Evolutionary conservation across 805 yeast genomes (phyloP).

Genomic region (Debaryomyces maramus): DNA sequence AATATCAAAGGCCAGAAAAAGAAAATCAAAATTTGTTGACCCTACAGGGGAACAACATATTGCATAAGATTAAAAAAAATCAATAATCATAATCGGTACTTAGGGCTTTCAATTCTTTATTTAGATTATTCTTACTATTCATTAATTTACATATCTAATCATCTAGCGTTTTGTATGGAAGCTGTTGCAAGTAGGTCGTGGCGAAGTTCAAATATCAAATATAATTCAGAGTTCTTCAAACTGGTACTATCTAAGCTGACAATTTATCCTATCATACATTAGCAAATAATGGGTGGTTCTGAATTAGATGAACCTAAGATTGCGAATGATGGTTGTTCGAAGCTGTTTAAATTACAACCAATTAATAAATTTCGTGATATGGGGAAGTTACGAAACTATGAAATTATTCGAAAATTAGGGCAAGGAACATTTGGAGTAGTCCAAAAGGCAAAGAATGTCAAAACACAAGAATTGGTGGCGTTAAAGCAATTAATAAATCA

Average conservation of each 20-base stretch:
- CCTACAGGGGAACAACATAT: neutral
- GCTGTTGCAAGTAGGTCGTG: neutral
- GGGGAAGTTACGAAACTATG: slow-evolving; percentile 32
- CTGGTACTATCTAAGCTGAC: too few species aligned
- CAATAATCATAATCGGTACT: neutral
- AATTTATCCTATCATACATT: neutral
- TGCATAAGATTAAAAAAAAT: too few species aligned
- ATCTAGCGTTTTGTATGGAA: too few species aligned
- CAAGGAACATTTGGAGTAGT: slow-evolving; percentile 69
- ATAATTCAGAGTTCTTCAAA: neutral
- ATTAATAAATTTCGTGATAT: slow-evolving; percentile 28
- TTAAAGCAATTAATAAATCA: slow-evolving; percentile 81
- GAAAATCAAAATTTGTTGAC: slow-evolving; percentile 5
- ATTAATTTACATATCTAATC: neutral
- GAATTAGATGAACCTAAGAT: neutral
- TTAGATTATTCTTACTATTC: slow-evolving; percentile 1
- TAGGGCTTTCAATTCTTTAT: slow-evolving; percentile 2
- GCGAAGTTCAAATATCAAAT: neutral
- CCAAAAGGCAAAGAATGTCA: slow-evolving; percentile 63
- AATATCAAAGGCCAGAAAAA: slow-evolving; percentile 38
- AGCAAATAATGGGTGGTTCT: neutral
- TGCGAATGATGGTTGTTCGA: slow-evolving; percentile 1
- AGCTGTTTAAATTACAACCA: slow-evolving; percentile 15
- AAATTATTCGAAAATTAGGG: slow-evolving; percentile 39
- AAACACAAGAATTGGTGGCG: slow-evolving; percentile 70